phyloP scores from a whole-genome alignment of 2,329 filamentous ascomycete species.

The Exophiala sp. region DNA sequence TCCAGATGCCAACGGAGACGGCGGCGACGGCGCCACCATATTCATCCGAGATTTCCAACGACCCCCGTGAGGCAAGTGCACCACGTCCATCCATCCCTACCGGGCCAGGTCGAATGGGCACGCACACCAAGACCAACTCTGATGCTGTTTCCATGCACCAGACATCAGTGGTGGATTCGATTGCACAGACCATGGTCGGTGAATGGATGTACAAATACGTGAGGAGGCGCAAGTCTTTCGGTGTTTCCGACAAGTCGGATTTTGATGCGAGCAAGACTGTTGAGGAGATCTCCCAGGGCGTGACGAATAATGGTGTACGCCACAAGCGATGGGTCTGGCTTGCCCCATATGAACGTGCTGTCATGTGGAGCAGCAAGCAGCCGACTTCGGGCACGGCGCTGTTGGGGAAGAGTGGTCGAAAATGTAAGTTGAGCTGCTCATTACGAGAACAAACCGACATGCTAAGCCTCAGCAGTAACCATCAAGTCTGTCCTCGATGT shows the following conservation, averaged over 20 bases:
- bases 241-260: constrained; percentile 58
- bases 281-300: constrained; percentile 65
- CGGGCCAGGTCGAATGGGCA: constrained; percentile 44
- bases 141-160: constrained; percentile 58
- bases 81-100: constrained; percentile 28
- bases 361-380: constrained; percentile 98
- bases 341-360: constrained; percentile 88
- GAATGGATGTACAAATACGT: constrained; percentile 56
- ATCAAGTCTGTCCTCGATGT: constrained; percentile 97
- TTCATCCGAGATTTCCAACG: constrained; percentile 8
- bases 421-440: constrained; percentile 63
- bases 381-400: constrained; percentile 79
- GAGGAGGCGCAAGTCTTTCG: constrained; percentile 72
- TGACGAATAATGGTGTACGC: constrained; percentile 59
- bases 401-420: constrained; percentile 89
- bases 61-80: constrained; percentile 25
- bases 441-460: constrained; percentile 25
- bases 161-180: constrained; percentile 85
- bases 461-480: constrained; percentile 55
- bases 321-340: constrained; percentile 99
- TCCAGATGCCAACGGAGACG: constrained; percentile 31
- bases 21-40: constrained; percentile 10
- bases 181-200: constrained; percentile 96
- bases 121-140: constrained; percentile 43
- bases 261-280: constrained; percentile 52